Base-by-base conservation (phyloP, 116 monocot genomes). In the Dioscorea cayenensis region DNA sequence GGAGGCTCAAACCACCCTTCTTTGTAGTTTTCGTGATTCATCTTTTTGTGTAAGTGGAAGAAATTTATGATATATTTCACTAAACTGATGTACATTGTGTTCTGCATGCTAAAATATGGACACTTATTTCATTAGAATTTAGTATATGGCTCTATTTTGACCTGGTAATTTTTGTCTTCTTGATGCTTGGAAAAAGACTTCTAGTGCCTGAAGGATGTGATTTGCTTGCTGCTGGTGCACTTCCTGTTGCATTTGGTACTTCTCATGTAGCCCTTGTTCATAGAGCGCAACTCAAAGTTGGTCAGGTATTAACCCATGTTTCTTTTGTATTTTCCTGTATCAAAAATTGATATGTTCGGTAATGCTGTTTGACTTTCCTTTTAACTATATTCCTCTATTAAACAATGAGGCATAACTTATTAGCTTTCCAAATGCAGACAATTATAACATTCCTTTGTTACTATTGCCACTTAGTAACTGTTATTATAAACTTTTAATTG, bases 221-320 rank as follows among this genome's bases (percentile, higher is more conserved):
- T 78, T 71, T 97, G 52, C 80, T 97, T 72, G 86, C 65, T 18
- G 97, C 97, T 78, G 90, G 86, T 63, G 97, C 88, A 49, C 67
- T 97, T 12, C 90, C 90, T 73, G 90, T 97, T 55, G 90, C 94
- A 52, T 97, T 83, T 83, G 93, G 93, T 22, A 97, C 97, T 79
- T 97, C 97, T 20, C 97, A 97, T 84, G 80, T 93, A 25, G 97
- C 88, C 49, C 97, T 97, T 76, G 90, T 90, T 68, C 94, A 97
- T 60, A 82, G 93, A 80, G 90, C 93, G 14, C 83, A 90, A 66
- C 73, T 97, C 61, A 92, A 90, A 68, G 68, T 88, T 72, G 97
- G 93, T 52, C 93, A 97, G 89, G 97, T 97, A 32, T 35, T 17
- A 51, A 36, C 49, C 60, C 51, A 21, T 66, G 65, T 59, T 13